Evolutionary conservation across 768 basidiomycete genomes (phyloP).

Genomic region (Pleurotus giganteus): DNA sequence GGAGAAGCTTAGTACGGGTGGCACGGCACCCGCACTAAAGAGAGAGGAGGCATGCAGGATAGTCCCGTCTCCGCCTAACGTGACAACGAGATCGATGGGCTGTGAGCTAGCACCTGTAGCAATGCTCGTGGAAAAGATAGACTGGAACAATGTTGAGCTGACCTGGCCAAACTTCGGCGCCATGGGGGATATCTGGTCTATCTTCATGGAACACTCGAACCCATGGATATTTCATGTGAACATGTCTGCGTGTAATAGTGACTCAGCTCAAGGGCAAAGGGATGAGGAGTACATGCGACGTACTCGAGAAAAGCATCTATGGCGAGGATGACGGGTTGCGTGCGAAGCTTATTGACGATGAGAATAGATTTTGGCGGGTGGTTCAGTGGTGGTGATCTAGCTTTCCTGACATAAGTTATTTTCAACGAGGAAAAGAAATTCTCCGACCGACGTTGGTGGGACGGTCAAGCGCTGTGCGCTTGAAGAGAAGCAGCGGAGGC

Average conservation of each 20-base stretch:
- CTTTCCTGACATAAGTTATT: constrained; percentile 21
- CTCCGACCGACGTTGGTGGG: constrained; percentile 9
- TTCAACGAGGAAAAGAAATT: background rate
- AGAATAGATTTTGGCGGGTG: constrained; percentile 61
- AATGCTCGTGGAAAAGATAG: constrained; percentile 7
- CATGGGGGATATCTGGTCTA: constrained; percentile 60
- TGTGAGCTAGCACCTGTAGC: constrained; percentile 46
- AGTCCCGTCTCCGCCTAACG: constrained; percentile 93
- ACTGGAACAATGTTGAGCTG: constrained; percentile 15
- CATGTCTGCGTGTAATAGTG: constrained; percentile 40
- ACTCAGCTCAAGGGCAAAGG: background rate
- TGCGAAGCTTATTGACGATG: constrained; percentile 79
- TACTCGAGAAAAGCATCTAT: constrained; percentile 74
- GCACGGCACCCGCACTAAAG: constrained; percentile 88
- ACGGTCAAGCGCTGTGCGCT: background rate
- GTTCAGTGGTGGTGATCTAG: constrained; percentile 32
- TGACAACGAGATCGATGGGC: constrained; percentile 83
- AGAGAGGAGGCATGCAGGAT: constrained; percentile 91
- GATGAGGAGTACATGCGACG: constrained; percentile 28
- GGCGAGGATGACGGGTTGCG: constrained; percentile 71
- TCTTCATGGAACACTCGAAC: constrained; percentile 69
- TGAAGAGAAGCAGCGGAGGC: background rate
- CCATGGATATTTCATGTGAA: constrained; percentile 53
- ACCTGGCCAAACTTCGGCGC: constrained; percentile 70
- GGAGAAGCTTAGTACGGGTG: constrained; percentile 87